Base-by-base conservation (phyloP, 1,284 basidiomycete genomes). In the Filobasidium uniguttulatum region DNA sequence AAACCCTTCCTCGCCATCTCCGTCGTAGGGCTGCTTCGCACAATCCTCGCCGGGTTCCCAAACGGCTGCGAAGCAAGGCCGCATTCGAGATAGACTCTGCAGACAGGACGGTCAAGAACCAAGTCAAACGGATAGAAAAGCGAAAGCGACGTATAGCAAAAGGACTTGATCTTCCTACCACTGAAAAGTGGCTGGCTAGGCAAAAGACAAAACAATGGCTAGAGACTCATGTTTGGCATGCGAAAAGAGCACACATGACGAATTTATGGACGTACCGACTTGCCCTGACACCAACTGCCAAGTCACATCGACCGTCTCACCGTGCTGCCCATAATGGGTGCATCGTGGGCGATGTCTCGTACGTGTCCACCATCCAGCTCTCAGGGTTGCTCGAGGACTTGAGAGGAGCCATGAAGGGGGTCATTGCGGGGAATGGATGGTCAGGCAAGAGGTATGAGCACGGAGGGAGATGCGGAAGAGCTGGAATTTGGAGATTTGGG, bases 191-290 rank as follows among this genome's bases (percentile, higher is more conserved):
- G 29, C 25, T 31, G n/a, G 20, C 43, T 20, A 38, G 20, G 7
- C 52, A 88, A 86, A 72, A 23, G 74, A 85, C 57, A 93, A 93
- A n/a, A 65, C 71, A 74, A 8, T 94, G 90, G 90, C 76, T 96
- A 0, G 86, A 89, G 61, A 90, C 88, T 3, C 90, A 94, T 64
- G 67, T 93, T 22, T 94, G 87, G 84, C 90, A 94, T 61, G 83
- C 89, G 1, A 94, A 93, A 66, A 77, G 89, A 1, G 90, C 90
- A 79, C 79, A 83, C 57, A 93, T 94, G 90, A 75, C 80, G 56
- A 81, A 81, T 57, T 74, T 85, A 63, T 94, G 89, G 88, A 86
- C 85, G 0, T 87, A 86, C 63, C 75, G 85, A 58, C 71, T 96
- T 44, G 83, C 88, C 2, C 66, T 81, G 1, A 78, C 79, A 1